These are phyloP conservation scores for Epichloe baconii DNA, from an alignment of 2,329 filamentous ascomycete species.

Conservation along the genomic window DNA sequence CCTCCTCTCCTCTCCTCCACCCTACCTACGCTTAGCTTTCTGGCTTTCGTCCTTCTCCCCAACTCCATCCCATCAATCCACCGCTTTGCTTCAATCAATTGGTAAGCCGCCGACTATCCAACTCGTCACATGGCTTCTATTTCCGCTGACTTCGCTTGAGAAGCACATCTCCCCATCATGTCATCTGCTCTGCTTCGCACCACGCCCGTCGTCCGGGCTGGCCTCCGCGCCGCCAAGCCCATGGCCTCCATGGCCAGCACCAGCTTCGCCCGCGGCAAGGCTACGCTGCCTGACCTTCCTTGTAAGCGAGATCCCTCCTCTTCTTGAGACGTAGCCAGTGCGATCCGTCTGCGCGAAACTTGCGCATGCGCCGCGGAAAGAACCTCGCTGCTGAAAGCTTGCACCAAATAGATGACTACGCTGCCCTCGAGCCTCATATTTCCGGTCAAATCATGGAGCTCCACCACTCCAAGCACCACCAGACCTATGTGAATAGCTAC, in stretches of 20 bases:
- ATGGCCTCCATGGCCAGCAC: conserved; percentile 55
- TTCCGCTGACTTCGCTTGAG: too few species aligned
- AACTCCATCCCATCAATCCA: too few species aligned
- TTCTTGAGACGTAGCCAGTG: not conserved
- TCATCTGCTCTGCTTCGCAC: conserved; percentile 63
- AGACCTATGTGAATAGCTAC: conserved; percentile 83
- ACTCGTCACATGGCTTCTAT: not conserved
- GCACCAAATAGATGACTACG: conserved; percentile 67
- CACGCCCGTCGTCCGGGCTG: conserved; percentile 52
- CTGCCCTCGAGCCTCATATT: conserved; percentile 74
- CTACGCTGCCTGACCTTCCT: conserved; percentile 78
- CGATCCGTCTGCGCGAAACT: not conserved
- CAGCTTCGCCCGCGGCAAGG: conserved; percentile 75
- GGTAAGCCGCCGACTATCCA: not conserved
- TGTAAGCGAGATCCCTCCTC: conserved; percentile 25
- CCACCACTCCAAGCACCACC: conserved; percentile 88
- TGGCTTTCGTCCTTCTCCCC: too few species aligned
- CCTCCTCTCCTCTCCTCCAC: not conserved
- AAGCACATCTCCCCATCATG: conserved; percentile 37
- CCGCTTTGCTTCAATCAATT: not conserved
- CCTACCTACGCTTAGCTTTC: not conserved
- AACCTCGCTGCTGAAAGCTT: not conserved
- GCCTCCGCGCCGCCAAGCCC: conserved; percentile 53
- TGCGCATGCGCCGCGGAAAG: too few species aligned
- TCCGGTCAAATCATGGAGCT: conserved; percentile 93